phyloP scores from a whole-genome alignment of 495 filamentous ascomycete genomes.

The Paragyromitra xinjiangensis region DNA sequence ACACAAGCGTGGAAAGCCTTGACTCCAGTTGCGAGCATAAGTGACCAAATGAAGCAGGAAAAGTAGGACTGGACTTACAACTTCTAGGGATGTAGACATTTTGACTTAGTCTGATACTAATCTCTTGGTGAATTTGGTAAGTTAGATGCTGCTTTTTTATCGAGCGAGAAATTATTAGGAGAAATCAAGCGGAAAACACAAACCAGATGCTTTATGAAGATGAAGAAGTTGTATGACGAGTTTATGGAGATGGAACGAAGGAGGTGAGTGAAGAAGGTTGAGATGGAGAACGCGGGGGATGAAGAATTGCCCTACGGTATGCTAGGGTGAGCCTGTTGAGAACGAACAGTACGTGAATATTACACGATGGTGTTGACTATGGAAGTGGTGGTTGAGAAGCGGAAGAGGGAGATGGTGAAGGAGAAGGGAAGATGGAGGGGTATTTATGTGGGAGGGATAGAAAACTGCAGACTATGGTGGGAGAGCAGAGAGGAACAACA shows the following conservation, averaged over 20 bases:
- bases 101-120: slow-evolving; percentile 19
- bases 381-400: slow-evolving; percentile 61
- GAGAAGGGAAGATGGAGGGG: slow-evolving; percentile 62
- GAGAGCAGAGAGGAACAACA: slow-evolving; percentile 27
- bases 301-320: slow-evolving; percentile 43
- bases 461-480: not conserved
- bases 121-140: not conserved
- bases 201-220: slow-evolving; percentile 22
- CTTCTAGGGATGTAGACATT: slow-evolving; percentile 42
- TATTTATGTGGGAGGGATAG: slow-evolving; percentile 59
- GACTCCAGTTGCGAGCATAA: not conserved
- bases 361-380: slow-evolving; percentile 47
- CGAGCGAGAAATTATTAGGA: slow-evolving; percentile 35
- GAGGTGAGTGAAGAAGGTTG: slow-evolving; percentile 6
- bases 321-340: slow-evolving; percentile 52
- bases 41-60: slow-evolving; percentile 11
- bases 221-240: not conserved
- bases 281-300: slow-evolving; percentile 22
- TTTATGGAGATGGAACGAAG: not conserved
- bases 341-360: slow-evolving; percentile 57
- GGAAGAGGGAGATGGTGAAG: slow-evolving; percentile 62
- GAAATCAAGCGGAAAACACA: slow-evolving; percentile 26
- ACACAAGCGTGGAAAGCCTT: not conserved
- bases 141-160: slow-evolving; percentile 6
- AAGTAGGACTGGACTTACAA: slow-evolving; percentile 34